phyloP scores from a whole-genome alignment of 345 rosid genomes.

The Jatropha curcas region DNA sequence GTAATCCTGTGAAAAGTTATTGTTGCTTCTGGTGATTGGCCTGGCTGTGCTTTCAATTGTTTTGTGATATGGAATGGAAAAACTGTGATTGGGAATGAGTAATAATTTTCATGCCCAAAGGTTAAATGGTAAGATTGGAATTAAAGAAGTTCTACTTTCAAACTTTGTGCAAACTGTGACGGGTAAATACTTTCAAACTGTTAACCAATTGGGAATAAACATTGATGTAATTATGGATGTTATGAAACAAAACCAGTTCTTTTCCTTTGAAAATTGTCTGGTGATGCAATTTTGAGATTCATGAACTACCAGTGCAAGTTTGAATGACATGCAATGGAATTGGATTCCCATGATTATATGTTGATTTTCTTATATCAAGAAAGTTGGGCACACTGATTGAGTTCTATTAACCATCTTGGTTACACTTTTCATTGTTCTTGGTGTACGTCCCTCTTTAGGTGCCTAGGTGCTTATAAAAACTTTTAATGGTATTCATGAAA shows the following conservation, averaged over 20 bases:
- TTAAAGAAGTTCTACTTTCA: neutral
- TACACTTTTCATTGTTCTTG: neutral
- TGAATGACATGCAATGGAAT: neutral
- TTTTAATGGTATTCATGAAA: neutral
- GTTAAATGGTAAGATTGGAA: neutral
- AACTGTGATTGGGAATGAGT: neutral
- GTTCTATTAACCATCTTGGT: neutral
- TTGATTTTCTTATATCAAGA: neutral
- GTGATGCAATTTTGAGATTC: neutral
- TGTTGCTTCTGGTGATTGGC: conserved; percentile 2
- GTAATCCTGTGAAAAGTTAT: conserved; percentile 37
- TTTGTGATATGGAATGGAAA: neutral
- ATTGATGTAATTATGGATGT: neutral
- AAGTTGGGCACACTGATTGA: neutral
- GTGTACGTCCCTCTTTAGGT: neutral
- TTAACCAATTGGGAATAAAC: neutral
- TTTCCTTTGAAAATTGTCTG: neutral
- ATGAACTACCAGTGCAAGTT: neutral
- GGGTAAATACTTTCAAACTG: neutral
- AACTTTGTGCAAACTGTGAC: conserved; percentile 1
- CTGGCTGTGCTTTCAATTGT: neutral
- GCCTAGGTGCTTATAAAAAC: neutral
- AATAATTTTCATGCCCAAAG: neutral
- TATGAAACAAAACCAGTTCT: neutral
- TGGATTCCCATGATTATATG: neutral